Evolutionary conservation across 169 alveolate species (phyloP).

Genomic region (Blepharisma undulans): DNA sequence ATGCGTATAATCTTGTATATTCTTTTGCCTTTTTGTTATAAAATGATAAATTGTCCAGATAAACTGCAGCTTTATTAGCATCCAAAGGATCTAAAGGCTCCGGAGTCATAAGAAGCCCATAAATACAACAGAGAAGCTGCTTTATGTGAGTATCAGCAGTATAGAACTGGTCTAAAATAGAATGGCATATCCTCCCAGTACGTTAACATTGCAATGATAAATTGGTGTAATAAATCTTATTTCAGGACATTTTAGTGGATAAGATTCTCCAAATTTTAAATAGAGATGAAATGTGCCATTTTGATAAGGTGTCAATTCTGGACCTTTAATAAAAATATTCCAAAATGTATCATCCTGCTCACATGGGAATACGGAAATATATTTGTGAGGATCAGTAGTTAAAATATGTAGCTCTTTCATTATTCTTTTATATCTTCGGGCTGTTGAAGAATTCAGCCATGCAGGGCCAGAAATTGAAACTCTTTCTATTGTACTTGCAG

Average conservation of each 20-base stretch:
- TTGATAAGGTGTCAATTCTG: conserved; percentile 32
- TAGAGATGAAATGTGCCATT: conserved; percentile 33
- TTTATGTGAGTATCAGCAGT: background rate
- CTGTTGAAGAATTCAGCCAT: background rate
- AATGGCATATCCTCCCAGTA: conserved; percentile 29
- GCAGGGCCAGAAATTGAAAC: background rate
- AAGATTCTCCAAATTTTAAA: background rate
- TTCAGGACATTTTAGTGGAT: conserved; percentile 27
- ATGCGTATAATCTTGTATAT: background rate
- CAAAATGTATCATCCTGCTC: conserved; percentile 20
- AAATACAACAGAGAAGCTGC: background rate
- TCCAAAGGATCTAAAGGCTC: conserved; percentile 39
- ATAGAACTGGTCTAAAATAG: background rate
- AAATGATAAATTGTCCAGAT: background rate
- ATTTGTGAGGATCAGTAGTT: background rate
- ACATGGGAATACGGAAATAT: conserved; percentile 4
- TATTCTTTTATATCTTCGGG: background rate
- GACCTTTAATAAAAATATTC: conserved; percentile 34
- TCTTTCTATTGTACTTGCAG: background rate
- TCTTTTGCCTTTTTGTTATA: background rate
- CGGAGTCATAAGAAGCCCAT: conserved; percentile 29
- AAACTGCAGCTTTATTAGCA: conserved; percentile 27
- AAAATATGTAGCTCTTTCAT: conserved; percentile 9
- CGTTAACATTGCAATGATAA: conserved; percentile 41
- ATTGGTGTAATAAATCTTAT: conserved; percentile 27